Base-by-base conservation (phyloP, 2,329 filamentous ascomycete genomes). In the Penicillium vulpinum region DNA sequence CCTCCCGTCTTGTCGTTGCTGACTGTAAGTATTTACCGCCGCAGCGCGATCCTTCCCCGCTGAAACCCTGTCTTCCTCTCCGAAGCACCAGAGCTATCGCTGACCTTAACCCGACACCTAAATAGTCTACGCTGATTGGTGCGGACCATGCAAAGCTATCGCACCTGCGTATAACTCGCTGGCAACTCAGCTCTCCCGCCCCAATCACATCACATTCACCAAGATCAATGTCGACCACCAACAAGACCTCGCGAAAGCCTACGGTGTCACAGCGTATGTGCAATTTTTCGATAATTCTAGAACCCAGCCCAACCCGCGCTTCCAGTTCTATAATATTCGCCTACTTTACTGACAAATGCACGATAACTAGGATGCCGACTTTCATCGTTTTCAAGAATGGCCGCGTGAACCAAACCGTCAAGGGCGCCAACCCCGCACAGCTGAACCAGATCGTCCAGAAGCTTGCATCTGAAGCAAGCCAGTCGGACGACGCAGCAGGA, bases 91-190 rank as follows among this genome's bases (percentile, higher is more conserved):
- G 29, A 51, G 40, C 47, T 11, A 43, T 61, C 65, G 62, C 67
- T 64, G 59, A 67, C 67, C 65, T 54, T 59, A 51, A 50, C 41
- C 50, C 50, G 55, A 22, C 35, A 44, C 29, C 5, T 67, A 16
- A 51, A 48, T 67, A 96, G 91, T 97, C 81, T 93, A 90, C 69
- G 91, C 92, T 68, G 88, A 91, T 70, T 94, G 89, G 88, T 96
- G 90, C 71, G 87, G 80, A 33, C 89, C 91, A 69, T 96, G 92
- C 83, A 89, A 91, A 67, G 82, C 85, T 62, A 92, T 97, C 64
- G 89, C 89, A 6, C 91, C 92, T 18, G 76, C 92, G 61, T 97
- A 91, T 78, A 90, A 94, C 69, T 80, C 87, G 71, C 84, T 97
- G 47, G 87, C 92, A 31, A 72, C 77, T 43, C 82, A 87, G 60